Percentiles rank a stretch among this genome's conserved stretches.
Evolutionary conservation across 768 basidiomycete species (phyloP).

Genomic region (Chalciporus sphaerocephalus): DNA sequence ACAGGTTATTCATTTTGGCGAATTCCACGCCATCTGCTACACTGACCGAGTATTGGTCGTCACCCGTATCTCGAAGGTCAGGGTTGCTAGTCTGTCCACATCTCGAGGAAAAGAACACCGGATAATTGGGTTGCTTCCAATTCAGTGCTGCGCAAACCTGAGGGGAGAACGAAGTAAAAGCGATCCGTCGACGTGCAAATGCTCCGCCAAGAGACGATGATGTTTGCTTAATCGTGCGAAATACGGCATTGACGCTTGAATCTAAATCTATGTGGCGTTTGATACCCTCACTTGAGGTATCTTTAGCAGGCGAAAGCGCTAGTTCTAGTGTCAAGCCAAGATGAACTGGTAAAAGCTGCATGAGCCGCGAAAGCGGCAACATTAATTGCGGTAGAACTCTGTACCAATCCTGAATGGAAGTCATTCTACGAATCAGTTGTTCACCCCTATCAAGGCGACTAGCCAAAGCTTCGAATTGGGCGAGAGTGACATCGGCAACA

Average conservation of each 20-base stretch:
- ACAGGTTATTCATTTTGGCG: conserved; percentile 84
- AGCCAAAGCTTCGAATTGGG: conserved; percentile 74
- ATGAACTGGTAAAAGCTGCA: conserved; percentile 60
- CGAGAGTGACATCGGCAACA: conserved; percentile 78
- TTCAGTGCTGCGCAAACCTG: conserved; percentile 88
- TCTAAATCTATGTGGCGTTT: conserved; percentile 68
- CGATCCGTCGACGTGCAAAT: conserved; percentile 65
- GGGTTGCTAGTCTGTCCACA: conserved; percentile 61
- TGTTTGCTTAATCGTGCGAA: conserved; percentile 76
- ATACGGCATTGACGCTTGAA: conserved; percentile 75
- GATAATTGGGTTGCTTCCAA: conserved; percentile 99
- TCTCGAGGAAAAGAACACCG: conserved; percentile 89
- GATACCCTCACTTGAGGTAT: conserved; percentile 41
- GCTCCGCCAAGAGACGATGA: conserved; percentile 48
- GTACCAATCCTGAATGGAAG: conserved; percentile 43
- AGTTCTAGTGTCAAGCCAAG: conserved; percentile 82
- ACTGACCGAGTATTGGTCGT: conserved; percentile 53
- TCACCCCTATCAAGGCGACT: conserved; percentile 42
- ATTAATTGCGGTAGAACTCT: conserved; percentile 49
- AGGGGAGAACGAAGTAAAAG: conserved; percentile 91
- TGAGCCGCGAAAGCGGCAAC: conserved; percentile 67
- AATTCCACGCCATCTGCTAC: conserved; percentile 92
- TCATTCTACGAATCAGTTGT: conserved; percentile 29
- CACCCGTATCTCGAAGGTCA: conserved; percentile 40
- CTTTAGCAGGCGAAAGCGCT: conserved; percentile 55